Percentiles rank a stretch among this genome's conserved stretches.
phyloP scores from a whole-genome alignment of 208 protist genomes.

The Angomonas ambiguus region DNA sequence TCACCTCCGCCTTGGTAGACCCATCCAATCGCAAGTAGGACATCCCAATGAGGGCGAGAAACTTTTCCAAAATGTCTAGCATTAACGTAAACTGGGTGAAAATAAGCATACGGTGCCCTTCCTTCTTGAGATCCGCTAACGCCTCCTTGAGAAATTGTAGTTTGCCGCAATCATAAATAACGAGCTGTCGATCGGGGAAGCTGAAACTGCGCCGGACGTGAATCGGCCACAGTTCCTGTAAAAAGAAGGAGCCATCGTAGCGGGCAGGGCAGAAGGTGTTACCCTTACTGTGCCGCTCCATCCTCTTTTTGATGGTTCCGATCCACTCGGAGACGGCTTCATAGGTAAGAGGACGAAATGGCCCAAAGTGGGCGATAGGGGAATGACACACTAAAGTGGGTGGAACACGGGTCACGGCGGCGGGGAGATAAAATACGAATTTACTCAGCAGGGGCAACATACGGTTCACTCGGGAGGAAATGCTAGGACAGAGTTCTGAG shows the following conservation, averaged over 20 bases:
- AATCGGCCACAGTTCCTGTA: constrained; percentile 64
- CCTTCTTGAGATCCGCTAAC: constrained; percentile 64
- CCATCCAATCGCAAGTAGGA: constrained; percentile 96
- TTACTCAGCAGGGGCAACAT: constrained; percentile 42
- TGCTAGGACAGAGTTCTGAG: constrained; percentile 30
- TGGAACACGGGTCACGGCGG: constrained; percentile 23
- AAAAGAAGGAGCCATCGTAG: constrained; percentile 58
- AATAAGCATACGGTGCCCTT: constrained; percentile 95
- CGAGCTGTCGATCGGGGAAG: constrained; percentile 94
- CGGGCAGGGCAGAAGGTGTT: constrained; percentile 6
- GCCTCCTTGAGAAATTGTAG: constrained; percentile 88
- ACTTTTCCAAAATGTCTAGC: constrained; percentile 97
- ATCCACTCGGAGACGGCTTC: constrained; percentile 34
- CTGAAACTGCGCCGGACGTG: constrained; percentile 73
- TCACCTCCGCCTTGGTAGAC: constrained; percentile 80
- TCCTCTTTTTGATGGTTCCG: constrained; percentile 15
- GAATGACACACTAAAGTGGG: constrained; percentile 43
- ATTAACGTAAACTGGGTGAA: constrained; percentile 99
- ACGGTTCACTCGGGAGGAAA: constrained; percentile 26
- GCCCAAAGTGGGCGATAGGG: constrained; percentile 26
- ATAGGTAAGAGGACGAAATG: constrained; percentile 24
- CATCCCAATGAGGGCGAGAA: constrained; percentile 87
- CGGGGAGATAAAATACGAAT: constrained; percentile 61
- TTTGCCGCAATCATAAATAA: constrained; percentile 98
- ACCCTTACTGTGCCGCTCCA: constrained; percentile 3